Conservation (phyloP, 257 asterid species). For the Anisodus acutangulus region DNA sequence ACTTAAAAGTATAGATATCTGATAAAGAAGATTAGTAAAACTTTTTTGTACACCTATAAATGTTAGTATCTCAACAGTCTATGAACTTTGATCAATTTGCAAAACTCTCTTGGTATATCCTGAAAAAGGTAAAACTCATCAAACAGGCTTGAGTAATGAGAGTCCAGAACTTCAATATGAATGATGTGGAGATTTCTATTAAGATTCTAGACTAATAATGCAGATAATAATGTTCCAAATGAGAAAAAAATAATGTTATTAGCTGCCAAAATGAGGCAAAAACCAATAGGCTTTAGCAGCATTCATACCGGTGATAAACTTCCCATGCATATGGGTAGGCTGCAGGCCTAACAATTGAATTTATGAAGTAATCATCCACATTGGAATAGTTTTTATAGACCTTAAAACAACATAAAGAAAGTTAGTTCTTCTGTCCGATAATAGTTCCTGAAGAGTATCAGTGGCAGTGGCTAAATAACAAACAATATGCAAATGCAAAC, state of each 20-base stretch:
- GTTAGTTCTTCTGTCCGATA: slow-evolving; percentile 1
- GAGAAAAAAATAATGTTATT: neutral
- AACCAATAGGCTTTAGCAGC: neutral
- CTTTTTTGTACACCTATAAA: neutral
- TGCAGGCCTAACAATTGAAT: slow-evolving; percentile 78
- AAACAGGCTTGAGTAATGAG: neutral
- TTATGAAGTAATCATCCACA: slow-evolving; percentile 79
- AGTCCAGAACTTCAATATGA: neutral
- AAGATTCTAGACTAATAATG: neutral
- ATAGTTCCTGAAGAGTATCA: neutral
- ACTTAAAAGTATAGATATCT: neutral
- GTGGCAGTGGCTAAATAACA: neutral
- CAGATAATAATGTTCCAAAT: neutral
- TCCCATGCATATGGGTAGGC: slow-evolving; percentile 92
- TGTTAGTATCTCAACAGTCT: neutral
- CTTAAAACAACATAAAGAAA: slow-evolving; percentile 43
- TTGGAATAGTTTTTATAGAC: slow-evolving; percentile 73
- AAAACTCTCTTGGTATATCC: neutral
- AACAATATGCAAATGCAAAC: neutral
- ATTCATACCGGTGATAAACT: slow-evolving; percentile 80
- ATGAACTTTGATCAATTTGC: neutral
- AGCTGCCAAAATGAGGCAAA: neutral
- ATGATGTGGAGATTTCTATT: neutral
- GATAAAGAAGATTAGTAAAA: neutral
- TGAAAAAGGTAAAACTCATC: neutral